phyloP scores from a whole-genome alignment of 371 early-diverging fungal species.

The Actinomortierella wolfii region DNA sequence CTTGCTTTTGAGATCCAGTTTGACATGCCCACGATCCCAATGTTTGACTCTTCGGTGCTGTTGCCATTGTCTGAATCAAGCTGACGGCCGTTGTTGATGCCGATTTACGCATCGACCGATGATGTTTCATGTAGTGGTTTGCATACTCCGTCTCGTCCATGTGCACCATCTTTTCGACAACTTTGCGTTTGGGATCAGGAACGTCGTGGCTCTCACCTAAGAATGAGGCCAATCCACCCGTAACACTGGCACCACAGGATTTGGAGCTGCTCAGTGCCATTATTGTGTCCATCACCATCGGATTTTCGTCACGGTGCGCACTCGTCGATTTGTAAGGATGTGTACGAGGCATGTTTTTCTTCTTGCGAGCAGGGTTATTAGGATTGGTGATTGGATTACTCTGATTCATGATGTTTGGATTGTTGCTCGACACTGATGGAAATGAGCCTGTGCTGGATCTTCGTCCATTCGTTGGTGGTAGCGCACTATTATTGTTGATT shows the following conservation, averaged over 20 bases:
- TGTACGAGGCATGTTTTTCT: conserved; percentile 35
- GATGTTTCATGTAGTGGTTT: conserved; percentile 34
- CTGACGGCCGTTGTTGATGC: conserved; percentile 5
- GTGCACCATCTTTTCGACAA: conserved; percentile 36
- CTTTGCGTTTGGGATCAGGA: conserved; percentile 24
- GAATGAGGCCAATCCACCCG: not conserved
- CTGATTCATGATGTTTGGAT: not conserved
- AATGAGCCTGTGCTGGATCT: too few species aligned
- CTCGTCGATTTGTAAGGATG: conserved; percentile 46
- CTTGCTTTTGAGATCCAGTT: too few species aligned
- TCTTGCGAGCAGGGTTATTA: conserved; percentile 35
- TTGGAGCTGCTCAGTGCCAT: conserved; percentile 9
- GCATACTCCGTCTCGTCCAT: conserved; percentile 44
- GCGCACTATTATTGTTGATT: conserved; percentile 1
- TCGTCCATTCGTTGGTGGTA: too few species aligned
- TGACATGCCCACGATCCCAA: too few species aligned
- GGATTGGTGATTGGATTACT: not conserved
- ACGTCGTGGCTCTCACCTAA: too few species aligned
- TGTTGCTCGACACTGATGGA: not conserved
- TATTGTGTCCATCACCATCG: conserved; percentile 40
- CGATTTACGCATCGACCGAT: conserved; percentile 28
- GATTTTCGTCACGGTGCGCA: conserved; percentile 28
- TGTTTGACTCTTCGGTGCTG: too few species aligned
- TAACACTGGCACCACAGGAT: conserved; percentile 9
- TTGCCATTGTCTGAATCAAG: too few species aligned